phyloP scores from a whole-genome alignment of 2,329 filamentous ascomycete species.

The Pseudogymnoascus verrucosus region DNA sequence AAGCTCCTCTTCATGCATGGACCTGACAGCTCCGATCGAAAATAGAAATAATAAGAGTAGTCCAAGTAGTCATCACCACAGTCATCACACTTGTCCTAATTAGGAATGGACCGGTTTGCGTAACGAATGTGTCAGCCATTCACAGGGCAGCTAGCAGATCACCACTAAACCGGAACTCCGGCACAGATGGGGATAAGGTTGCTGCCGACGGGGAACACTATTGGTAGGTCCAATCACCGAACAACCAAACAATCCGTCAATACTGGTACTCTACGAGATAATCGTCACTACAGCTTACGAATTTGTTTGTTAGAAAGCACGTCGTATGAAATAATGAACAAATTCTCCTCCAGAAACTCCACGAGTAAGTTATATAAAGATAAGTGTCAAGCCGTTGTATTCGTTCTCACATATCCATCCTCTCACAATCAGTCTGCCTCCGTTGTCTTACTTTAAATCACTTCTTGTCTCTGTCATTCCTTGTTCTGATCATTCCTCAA shows the following conservation, averaged over 20 bases:
- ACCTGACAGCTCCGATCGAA: background rate
- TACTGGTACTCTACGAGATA: background rate
- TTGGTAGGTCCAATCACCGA: background rate
- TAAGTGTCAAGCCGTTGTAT: background rate
- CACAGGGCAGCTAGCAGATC: background rate
- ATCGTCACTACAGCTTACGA: background rate
- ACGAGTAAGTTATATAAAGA: conserved; percentile 1
- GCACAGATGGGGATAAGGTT: background rate
- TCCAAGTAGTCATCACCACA: background rate
- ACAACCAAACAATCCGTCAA: background rate
- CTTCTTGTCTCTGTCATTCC: background rate
- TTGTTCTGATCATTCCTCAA: background rate
- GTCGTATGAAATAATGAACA: background rate
- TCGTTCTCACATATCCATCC: background rate
- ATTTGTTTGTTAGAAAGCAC: background rate
- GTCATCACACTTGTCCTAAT: background rate
- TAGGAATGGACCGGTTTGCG: background rate
- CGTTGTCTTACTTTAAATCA: background rate
- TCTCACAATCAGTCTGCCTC: background rate
- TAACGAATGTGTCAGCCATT: background rate
- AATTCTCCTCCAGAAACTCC: background rate
- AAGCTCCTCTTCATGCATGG: background rate
- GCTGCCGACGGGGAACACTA: background rate
- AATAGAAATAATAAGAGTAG: background rate
- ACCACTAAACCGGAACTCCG: conserved; percentile 1